Percentiles rank a stretch among this genome's conserved stretches.
Conservation (phyloP, 768 basidiomycete genomes). For the Galerina marginata region DNA sequence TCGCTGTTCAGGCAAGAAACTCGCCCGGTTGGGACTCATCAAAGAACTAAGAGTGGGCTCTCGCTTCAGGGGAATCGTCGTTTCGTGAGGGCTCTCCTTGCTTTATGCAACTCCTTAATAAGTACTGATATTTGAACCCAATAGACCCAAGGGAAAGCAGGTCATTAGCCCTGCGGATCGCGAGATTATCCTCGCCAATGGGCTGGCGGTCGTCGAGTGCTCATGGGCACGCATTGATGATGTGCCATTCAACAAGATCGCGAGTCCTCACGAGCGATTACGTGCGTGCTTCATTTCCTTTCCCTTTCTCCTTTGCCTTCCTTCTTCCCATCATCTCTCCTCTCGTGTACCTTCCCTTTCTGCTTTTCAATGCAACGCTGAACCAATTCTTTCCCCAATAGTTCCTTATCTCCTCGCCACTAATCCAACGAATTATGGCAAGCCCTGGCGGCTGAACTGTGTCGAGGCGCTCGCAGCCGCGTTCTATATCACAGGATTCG, state of each 20-base stretch:
- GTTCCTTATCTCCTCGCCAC: slow-evolving; percentile 96
- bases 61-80: slow-evolving; percentile 88
- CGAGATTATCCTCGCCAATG: slow-evolving; percentile 72
- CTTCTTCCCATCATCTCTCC: background rate
- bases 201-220: slow-evolving; percentile 97
- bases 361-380: background rate
- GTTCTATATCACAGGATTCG: slow-evolving; percentile 91
- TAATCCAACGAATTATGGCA: slow-evolving; percentile 98
- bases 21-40: slow-evolving; percentile 84
- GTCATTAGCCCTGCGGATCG: slow-evolving; percentile 84
- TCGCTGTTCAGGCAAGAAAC: slow-evolving; percentile 82
- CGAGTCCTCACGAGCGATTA: slow-evolving; percentile 90
- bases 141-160: slow-evolving; percentile 74
- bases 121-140: background rate
- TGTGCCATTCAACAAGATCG: slow-evolving; percentile 92
- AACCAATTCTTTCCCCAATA: slow-evolving; percentile 33
- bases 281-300: slow-evolving; percentile 54
- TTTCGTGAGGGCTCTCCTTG: slow-evolving; percentile 69
- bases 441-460: slow-evolving; percentile 95
- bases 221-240: slow-evolving; percentile 97
- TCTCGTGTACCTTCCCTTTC: background rate
- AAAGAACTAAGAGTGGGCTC: slow-evolving; percentile 83
- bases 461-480: slow-evolving; percentile 94
- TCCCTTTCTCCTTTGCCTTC: background rate
- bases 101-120: background rate